Percentiles rank a stretch among this genome's conserved stretches.
These are phyloP conservation scores for Eucalyptus erythrocorys DNA, from an alignment of 345 rosid genomes.

Conservation along the genomic window DNA sequence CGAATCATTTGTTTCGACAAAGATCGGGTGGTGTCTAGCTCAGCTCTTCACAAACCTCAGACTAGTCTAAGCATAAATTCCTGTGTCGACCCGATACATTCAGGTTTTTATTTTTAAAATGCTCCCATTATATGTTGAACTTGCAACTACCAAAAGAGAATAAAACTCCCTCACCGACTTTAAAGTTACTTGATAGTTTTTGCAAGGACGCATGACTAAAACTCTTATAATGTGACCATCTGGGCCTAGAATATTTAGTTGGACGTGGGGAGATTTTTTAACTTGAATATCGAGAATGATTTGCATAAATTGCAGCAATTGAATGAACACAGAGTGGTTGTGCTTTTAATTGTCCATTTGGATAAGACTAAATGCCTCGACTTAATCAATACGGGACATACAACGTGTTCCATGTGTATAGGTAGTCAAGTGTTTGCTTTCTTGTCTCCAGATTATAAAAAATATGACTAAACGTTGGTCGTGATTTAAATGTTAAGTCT, in stretches of 20 bases:
- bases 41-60: neutral
- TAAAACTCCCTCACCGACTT: neutral
- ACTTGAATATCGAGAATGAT: neutral
- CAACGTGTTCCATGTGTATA: neutral
- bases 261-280: neutral
- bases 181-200: neutral
- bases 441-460: neutral
- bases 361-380: rapidly evolving
- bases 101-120: no score
- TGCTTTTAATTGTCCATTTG: neutral
- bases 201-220: rapidly evolving
- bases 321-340: neutral
- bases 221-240: neutral
- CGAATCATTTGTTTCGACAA: neutral
- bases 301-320: neutral
- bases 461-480: rapidly evolving
- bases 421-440: neutral
- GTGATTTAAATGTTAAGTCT: rapidly evolving
- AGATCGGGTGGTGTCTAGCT: neutral
- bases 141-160: no score
- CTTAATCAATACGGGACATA: no score
- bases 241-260: neutral
- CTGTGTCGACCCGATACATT: neutral
- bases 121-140: neutral
- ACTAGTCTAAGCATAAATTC: neutral